Percentiles rank a stretch among this genome's conserved stretches.
Conservation (phyloP, 345 rosid genomes). For the Hibiscus syriacus region DNA sequence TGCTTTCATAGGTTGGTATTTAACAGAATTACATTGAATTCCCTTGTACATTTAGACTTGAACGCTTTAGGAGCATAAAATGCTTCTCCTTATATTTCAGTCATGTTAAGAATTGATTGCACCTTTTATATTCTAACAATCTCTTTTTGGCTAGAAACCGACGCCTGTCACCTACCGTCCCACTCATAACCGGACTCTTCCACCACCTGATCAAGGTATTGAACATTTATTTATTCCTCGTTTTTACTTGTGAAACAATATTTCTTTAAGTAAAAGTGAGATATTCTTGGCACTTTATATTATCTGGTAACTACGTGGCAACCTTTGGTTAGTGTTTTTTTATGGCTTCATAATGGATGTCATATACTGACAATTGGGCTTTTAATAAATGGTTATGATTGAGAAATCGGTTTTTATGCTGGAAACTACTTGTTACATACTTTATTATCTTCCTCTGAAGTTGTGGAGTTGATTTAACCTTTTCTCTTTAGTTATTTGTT, state of each 20-base stretch:
- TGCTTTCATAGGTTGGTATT: not conserved
- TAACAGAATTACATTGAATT: not conserved
- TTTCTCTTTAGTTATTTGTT: not conserved
- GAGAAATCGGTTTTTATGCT: not conserved
- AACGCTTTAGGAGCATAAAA: not conserved
- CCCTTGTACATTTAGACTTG: not conserved
- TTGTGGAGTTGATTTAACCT: not conserved
- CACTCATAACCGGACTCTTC: constrained; percentile 74
- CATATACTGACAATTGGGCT: not conserved
- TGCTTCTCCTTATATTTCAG: not conserved
- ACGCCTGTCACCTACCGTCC: constrained; percentile 68
- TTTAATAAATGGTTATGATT: not conserved
- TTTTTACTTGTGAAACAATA: not conserved
- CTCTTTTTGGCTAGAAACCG: constrained; percentile 39
- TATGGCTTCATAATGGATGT: not conserved
- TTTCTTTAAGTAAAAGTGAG: not conserved
- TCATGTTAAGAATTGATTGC: not conserved
- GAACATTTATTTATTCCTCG: constrained; percentile 5
- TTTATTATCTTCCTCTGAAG: not conserved
- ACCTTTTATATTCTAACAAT: not conserved
- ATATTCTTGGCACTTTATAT: constrained; percentile 7
- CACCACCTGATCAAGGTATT: constrained; percentile 83
- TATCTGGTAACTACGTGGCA: not conserved
- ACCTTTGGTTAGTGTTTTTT: not conserved
- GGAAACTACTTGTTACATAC: not conserved